These are phyloP conservation scores for Periglandula ipomoeae DNA, from an alignment of 2,329 filamentous ascomycete species.

Conservation along the genomic window DNA sequence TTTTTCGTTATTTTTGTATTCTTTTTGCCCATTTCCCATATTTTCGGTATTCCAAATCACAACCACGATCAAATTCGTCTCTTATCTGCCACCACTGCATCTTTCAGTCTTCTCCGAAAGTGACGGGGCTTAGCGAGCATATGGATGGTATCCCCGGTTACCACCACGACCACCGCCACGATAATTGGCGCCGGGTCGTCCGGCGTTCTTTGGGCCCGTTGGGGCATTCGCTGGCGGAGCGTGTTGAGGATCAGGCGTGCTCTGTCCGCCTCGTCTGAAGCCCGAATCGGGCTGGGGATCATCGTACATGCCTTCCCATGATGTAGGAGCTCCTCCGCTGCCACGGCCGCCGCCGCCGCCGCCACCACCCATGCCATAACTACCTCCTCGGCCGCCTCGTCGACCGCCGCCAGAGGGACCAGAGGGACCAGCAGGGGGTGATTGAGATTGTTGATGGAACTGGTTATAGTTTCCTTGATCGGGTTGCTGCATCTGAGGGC, in stretches of 20 bases:
- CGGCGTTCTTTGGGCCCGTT: constrained; percentile 92
- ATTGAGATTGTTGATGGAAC: constrained; percentile 37
- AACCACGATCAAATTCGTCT: no score
- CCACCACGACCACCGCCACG: constrained; percentile 77
- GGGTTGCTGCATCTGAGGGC: constrained; percentile 13
- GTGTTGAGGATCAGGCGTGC: constrained; percentile 34
- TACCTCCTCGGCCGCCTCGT: constrained; percentile 10
- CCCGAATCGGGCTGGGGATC: constrained; percentile 71
- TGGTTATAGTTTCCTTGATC: constrained; percentile 13
- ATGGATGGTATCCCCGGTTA: constrained; percentile 71
- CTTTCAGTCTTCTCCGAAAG: no score
- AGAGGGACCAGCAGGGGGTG: constrained; percentile 21
- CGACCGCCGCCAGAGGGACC: constrained; percentile 14
- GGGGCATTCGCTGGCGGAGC: constrained; percentile 55
- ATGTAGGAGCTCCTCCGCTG: constrained; percentile 60
- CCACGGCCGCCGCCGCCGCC: constrained; percentile 26
- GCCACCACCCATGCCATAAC: constrained; percentile 22
- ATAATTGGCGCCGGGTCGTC: constrained; percentile 85
- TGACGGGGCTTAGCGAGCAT: constrained; percentile 43
- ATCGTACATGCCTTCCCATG: constrained; percentile 98
- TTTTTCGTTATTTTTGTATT: background rate
- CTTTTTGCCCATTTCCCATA: background rate
- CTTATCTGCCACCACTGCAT: no score
- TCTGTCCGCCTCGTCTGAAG: constrained; percentile 31
- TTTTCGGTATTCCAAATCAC: no score